Percentiles rank a stretch among this genome's conserved stretches.
phyloP scores from a whole-genome alignment of 176 grass and related monocot species.

The Miscanthus lutarioriparius region DNA sequence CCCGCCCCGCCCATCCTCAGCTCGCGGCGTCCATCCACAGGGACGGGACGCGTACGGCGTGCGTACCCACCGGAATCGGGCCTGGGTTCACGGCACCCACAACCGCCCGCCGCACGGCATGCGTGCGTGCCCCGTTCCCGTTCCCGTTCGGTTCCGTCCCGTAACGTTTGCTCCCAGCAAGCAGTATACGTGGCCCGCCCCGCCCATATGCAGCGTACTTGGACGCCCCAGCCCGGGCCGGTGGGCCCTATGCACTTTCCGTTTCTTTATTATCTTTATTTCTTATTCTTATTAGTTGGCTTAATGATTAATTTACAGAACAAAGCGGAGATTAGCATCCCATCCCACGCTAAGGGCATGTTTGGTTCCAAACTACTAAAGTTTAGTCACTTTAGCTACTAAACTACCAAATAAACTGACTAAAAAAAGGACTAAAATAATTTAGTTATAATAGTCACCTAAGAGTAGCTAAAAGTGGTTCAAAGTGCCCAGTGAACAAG shows the following conservation, averaged over 20 bases:
- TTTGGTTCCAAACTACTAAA: too few species aligned
- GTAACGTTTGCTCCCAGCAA: neutral
- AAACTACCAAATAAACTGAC: too few species aligned
- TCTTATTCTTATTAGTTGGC: neutral
- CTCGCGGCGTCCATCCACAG: neutral
- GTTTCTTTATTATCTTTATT: neutral
- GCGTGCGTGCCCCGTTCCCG: neutral
- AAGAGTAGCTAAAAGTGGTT: too few species aligned
- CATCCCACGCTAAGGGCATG: neutral
- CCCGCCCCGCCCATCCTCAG: too few species aligned
- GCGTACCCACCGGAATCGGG: conserved; percentile 6
- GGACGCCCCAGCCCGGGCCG: neutral
- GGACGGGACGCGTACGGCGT: neutral
- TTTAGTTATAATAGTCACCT: too few species aligned
- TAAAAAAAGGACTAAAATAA: too few species aligned
- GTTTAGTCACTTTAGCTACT: too few species aligned
- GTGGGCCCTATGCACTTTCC: neutral
- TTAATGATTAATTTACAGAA: neutral
- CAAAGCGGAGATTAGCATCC: neutral
- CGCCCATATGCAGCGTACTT: neutral
- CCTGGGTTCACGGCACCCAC: conserved; percentile 3
- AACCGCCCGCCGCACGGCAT: too few species aligned
- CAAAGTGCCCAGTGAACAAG: too few species aligned
- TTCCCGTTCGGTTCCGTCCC: neutral
- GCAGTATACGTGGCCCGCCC: too few species aligned